Evolutionary conservation across 2,329 filamentous ascomycete genomes (phyloP), one percentile per base, ranked within the genome.

Genomic region (Colletotrichum incanum): DNA sequence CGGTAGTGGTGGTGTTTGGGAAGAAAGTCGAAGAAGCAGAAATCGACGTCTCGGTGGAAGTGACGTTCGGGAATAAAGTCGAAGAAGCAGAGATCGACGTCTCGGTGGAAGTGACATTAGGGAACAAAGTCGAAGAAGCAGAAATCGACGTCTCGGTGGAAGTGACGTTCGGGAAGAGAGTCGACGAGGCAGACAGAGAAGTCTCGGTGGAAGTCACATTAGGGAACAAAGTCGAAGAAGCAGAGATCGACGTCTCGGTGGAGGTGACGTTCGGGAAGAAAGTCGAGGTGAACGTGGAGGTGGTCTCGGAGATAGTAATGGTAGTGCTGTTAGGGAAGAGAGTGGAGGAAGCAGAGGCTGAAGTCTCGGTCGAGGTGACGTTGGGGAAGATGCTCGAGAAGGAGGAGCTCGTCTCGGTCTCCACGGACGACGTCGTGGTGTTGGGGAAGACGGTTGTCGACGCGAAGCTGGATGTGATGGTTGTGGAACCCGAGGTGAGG

Each of bases 161-260:
- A 8, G 61, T 65, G 60, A 31, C 34, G 43, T 69, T 69, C 7
- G 67, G 61, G 52, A 70, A 59, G 45, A 45, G 5, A 20, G 67
- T 66, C 2, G 54, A 43, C 4, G 62, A 70, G 5, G 18, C 3
- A 0, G 52, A 37, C 9, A 34, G 8, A 0, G 52, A 55, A 2
- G 50, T 34, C 12, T 7, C 28, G 23, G 59, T 49, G 5, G 39
- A 26, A 23, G 28, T 58, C 11, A 9, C 34, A 28, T 65, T 65
- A 18, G 50, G 59, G 45, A 50, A 62, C 4, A 50, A 20, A 16
- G 59, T 62, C 4, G 63, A 41, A 2, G 54, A 58, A 7, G 11
- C 34, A 4, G 50, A 34, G 2, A 5, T n/a, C 8, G 34, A 37
- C 0, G 63, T 49, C 7, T 49, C 34, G 56, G 37, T 47, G 9